A percentile compares a stretch with the other conserved stretches of the same genome.
phyloP scores from a whole-genome alignment of 2,329 filamentous ascomycete genomes.

The Beauveria rudraprayagi region DNA sequence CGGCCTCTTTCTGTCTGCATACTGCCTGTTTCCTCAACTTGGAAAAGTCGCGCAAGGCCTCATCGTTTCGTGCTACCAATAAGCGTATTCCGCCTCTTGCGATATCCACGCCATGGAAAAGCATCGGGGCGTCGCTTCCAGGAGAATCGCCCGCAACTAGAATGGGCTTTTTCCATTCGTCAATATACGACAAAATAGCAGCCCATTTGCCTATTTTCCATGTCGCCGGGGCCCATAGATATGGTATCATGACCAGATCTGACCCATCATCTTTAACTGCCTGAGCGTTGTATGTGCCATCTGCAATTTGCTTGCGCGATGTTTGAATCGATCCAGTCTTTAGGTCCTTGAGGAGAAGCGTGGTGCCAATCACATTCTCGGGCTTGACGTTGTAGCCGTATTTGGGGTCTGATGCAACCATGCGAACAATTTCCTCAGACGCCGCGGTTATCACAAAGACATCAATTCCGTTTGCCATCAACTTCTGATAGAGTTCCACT shows the following conservation, averaged over 20 bases:
- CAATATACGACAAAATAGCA: slow-evolving; percentile 33
- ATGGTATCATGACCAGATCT: slow-evolving; percentile 31
- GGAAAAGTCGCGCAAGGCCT: neutral
- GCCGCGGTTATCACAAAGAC: slow-evolving; percentile 36
- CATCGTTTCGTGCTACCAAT: neutral
- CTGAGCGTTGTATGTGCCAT: slow-evolving; percentile 25
- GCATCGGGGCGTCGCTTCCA: slow-evolving; percentile 34
- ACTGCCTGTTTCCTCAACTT: neutral
- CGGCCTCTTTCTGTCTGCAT: neutral
- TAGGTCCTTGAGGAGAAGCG: slow-evolving; percentile 26
- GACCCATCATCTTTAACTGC: neutral
- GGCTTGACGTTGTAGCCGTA: slow-evolving; percentile 38
- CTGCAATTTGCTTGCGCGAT: slow-evolving; percentile 31
- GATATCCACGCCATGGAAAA: slow-evolving; percentile 36
- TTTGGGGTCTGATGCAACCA: slow-evolving; percentile 34
- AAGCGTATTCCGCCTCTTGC: neutral
- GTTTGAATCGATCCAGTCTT: slow-evolving; percentile 22
- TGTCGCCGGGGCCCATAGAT: slow-evolving; percentile 33
- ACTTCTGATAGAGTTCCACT: slow-evolving; percentile 34
- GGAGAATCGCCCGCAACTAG: slow-evolving; percentile 36
- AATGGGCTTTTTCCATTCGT: slow-evolving; percentile 34
- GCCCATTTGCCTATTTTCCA: slow-evolving; percentile 38
- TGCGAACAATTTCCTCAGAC: slow-evolving; percentile 35
- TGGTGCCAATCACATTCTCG: slow-evolving; percentile 36
- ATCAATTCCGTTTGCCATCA: slow-evolving; percentile 36